A percentile compares a stretch with the other conserved stretches of the same genome.
These are phyloP conservation scores for Moniliophthora roreri DNA, from an alignment of 1,284 basidiomycete genomes.

Conservation along the genomic window DNA sequence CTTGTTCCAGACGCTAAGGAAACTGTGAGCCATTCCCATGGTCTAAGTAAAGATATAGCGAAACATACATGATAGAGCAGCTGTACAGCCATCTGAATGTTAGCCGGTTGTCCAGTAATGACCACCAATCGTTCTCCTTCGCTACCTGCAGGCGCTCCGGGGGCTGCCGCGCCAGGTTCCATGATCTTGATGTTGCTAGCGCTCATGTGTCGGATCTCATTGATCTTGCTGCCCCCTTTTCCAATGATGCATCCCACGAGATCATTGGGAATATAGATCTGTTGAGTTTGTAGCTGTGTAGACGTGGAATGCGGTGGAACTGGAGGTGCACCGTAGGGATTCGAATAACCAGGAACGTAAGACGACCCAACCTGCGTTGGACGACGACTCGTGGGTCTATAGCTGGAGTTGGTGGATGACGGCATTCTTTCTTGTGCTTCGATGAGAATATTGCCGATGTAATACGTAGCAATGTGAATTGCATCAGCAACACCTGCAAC, in stretches of 20 bases:
- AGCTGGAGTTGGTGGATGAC: constrained; percentile 57
- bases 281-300: constrained; percentile 87
- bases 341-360: constrained; percentile 67
- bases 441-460: constrained; percentile 95
- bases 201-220: constrained; percentile 95
- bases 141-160: constrained; percentile 65
- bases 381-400: constrained; percentile 55
- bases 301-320: constrained; percentile 19
- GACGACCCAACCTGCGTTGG: constrained; percentile 56
- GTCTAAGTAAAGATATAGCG: constrained; percentile 3
- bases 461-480: constrained; percentile 99
- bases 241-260: constrained; percentile 98
- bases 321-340: constrained; percentile 22
- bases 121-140: constrained; percentile 90
- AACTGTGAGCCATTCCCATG: constrained; percentile 9
- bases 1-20: constrained; percentile 78
- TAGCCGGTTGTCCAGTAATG: constrained; percentile 90
- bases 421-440: constrained; percentile 91
- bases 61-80: constrained; percentile 86
- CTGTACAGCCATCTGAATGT: constrained; percentile 96
- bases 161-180: constrained; percentile 87
- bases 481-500: constrained; percentile 99
- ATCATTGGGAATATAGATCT: constrained; percentile 98
- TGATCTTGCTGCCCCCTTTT: constrained; percentile 98
- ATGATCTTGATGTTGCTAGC: constrained; percentile 98